Conservation (phyloP, 163 green algal species). For the Coccomyxa subellipsoidea region DNA sequence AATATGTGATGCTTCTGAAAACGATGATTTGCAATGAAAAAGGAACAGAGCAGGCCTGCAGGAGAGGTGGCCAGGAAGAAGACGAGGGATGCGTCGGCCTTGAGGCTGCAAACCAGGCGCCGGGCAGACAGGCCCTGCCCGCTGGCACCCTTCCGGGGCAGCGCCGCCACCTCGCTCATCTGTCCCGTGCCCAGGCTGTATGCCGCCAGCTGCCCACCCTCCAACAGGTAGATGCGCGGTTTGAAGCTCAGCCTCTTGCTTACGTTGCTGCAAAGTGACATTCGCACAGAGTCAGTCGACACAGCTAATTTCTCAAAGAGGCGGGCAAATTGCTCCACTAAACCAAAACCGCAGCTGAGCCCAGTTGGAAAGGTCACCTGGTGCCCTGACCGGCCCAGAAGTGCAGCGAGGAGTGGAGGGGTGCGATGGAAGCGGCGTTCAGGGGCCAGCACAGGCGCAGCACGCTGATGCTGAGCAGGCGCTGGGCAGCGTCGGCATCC, state of each 20-base stretch:
- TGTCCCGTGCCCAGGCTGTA: constrained; percentile 32
- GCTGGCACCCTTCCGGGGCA: constrained; percentile 20
- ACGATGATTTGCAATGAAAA: too few species aligned
- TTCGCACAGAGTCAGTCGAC: constrained; percentile 4
- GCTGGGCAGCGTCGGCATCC: constrained; percentile 21
- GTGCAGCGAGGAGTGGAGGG: constrained; percentile 36
- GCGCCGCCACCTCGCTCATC: constrained; percentile 10
- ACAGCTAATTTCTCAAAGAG: too few species aligned
- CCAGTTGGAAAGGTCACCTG: constrained; percentile 13
- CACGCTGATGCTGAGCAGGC: constrained; percentile 24
- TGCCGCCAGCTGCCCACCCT: constrained; percentile 31
- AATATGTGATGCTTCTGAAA: too few species aligned
- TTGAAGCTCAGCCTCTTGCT: constrained; percentile 38
- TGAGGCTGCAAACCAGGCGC: constrained; percentile 37
- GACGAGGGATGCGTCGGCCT: constrained; percentile 42
- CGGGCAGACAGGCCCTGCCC: constrained; percentile 10
- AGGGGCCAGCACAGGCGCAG: not conserved
- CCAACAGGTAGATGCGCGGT: constrained; percentile 40
- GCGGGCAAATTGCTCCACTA: too few species aligned
- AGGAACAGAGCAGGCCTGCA: not conserved
- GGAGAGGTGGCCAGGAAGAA: constrained; percentile 37
- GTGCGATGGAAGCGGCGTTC: not conserved
- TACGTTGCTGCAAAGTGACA: constrained; percentile 12
- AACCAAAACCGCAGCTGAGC: not conserved
- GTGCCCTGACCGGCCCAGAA: constrained; percentile 38